These are phyloP conservation scores for Gymnopus androsaceus DNA, from an alignment of 1,284 basidiomycete genomes.

Conservation along the genomic window DNA sequence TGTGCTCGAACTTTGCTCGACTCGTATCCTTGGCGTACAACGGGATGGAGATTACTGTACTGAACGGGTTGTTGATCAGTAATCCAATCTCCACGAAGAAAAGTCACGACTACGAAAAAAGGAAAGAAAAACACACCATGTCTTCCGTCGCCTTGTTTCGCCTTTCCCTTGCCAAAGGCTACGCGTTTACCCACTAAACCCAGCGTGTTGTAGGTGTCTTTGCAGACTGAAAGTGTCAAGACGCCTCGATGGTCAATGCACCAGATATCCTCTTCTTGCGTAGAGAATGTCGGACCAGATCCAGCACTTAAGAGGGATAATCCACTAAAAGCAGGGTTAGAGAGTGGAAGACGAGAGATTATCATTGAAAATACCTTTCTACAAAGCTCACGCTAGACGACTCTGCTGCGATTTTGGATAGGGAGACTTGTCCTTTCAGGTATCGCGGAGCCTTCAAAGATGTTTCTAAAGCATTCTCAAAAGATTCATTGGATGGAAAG, in stretches of 20 bases:
- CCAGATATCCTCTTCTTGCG: slow-evolving; percentile 19
- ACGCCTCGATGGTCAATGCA: slow-evolving; percentile 19
- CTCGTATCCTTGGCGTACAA: slow-evolving; percentile 36
- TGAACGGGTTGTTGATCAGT: slow-evolving; percentile 14
- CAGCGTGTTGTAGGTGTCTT: slow-evolving; percentile 16
- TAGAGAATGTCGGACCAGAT: neutral
- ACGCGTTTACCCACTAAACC: slow-evolving; percentile 17
- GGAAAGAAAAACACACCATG: slow-evolving; percentile 45
- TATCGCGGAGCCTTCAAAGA: slow-evolving; percentile 9
- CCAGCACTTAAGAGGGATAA: slow-evolving; percentile 8
- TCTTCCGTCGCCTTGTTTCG: slow-evolving; percentile 25
- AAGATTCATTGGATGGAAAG: slow-evolving; percentile 13
- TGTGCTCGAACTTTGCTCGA: slow-evolving; percentile 35
- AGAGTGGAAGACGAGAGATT: neutral
- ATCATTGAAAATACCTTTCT: neutral
- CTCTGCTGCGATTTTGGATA: slow-evolving; percentile 1
- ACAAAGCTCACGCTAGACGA: neutral
- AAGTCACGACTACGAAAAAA: neutral
- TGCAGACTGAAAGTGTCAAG: slow-evolving; percentile 16
- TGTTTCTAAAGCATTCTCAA: slow-evolving; percentile 9
- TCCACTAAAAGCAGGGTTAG: slow-evolving; percentile 3
- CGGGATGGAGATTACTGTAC: slow-evolving; percentile 46
- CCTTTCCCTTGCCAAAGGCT: slow-evolving; percentile 14
- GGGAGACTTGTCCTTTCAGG: slow-evolving; percentile 5
- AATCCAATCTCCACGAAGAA: neutral